A percentile compares a stretch with the other conserved stretches of the same genome.
Conservation (phyloP, 2,329 filamentous ascomycete species). For the Sporothrix dimorphospora region DNA sequence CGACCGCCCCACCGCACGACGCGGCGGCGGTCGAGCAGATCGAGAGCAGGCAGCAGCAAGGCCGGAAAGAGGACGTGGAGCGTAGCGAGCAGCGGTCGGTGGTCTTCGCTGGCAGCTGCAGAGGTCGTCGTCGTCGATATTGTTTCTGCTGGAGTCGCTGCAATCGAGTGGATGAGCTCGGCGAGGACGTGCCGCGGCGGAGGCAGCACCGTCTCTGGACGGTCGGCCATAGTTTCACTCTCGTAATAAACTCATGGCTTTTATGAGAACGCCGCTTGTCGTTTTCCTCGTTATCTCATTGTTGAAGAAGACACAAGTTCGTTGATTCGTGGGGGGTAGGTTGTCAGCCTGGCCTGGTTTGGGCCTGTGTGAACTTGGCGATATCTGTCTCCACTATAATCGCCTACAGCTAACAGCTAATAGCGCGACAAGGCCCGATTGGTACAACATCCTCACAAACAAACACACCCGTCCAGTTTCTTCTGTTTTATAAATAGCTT, state of each 20-base stretch:
- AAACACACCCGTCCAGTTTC: not conserved
- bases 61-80: constrained; percentile 84
- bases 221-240: constrained; percentile 3
- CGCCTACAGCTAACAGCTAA: not conserved
- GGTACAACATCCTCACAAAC: not conserved
- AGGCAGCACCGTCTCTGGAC: constrained; percentile 39
- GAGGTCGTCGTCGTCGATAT: not conserved
- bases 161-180: constrained; percentile 51
- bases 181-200: constrained; percentile 52
- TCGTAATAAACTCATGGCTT: not conserved
- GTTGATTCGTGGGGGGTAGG: not conserved
- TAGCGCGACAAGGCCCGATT: not conserved
- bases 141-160: constrained; percentile 37
- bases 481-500: not conserved
- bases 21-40: constrained; percentile 79
- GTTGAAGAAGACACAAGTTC: not conserved
- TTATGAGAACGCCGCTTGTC: no score
- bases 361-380: not conserved
- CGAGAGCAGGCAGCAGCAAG: constrained; percentile 79
- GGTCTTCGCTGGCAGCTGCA: constrained; percentile 35
- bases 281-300: not conserved
- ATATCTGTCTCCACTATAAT: not conserved
- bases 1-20: constrained; percentile 58
- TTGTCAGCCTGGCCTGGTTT: not conserved
- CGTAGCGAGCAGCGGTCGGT: constrained; percentile 67